Evolutionary conservation across 306 rosid genomes (phyloP).

Genomic region (Gynostemma pentaphyllum): DNA sequence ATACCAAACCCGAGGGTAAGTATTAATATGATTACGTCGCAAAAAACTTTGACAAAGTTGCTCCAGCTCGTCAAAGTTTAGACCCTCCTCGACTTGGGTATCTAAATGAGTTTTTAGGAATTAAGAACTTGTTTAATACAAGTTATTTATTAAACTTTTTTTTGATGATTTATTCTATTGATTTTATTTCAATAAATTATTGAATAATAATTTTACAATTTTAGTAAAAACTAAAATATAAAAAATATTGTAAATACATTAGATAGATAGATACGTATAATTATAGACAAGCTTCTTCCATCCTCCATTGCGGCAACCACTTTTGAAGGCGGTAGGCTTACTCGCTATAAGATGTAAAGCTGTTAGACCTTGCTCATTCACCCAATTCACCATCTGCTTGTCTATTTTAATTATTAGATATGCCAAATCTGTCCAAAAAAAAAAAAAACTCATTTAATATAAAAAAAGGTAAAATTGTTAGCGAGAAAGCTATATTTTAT

Average conservation of each 20-base stretch:
- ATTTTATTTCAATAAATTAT: too few species aligned
- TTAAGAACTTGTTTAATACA: too few species aligned
- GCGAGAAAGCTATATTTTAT: too few species aligned
- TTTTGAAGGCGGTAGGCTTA: slow-evolving; percentile 40
- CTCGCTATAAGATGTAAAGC: slow-evolving; percentile 47
- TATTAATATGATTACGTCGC: slow-evolving; percentile 9
- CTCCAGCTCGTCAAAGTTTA: slow-evolving; percentile 11
- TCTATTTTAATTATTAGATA: slow-evolving; percentile 35
- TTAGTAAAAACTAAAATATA: too few species aligned
- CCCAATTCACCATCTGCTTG: slow-evolving; percentile 1
- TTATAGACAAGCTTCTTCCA: slow-evolving; percentile 15
- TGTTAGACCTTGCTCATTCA: slow-evolving; percentile 19
- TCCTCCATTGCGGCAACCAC: slow-evolving; percentile 28
- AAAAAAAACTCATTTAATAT: too few species aligned
- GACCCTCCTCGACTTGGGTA: neutral
- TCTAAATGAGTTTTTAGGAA: too few species aligned
- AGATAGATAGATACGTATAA: slow-evolving; percentile 19
- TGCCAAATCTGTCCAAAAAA: slow-evolving; percentile 45
- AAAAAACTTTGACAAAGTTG: neutral
- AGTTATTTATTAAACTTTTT: too few species aligned
- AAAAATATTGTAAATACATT: too few species aligned
- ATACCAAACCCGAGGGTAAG: slow-evolving; percentile 19
- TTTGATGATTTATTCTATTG: too few species aligned
- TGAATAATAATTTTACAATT: too few species aligned
- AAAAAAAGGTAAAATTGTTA: too few species aligned